phyloP scores from a whole-genome alignment of 73 alveolate species.

The Uronychia binucleata region DNA sequence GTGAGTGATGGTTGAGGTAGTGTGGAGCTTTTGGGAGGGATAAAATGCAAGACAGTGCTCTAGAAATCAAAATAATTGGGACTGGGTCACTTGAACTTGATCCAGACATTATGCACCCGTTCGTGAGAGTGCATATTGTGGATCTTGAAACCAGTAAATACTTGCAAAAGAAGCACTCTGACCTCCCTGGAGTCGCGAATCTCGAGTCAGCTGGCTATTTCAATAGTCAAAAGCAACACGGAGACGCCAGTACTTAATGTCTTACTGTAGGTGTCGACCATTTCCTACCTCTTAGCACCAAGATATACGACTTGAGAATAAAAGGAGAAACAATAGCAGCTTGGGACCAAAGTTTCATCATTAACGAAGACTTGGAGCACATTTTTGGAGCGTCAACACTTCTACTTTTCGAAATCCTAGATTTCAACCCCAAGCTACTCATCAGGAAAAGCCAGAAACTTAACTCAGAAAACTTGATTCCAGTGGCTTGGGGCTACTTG shows the following conservation, averaged over 20 bases:
- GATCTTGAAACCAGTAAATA: conserved; percentile 84
- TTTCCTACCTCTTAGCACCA: conserved; percentile 81
- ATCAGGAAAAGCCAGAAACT: conserved; percentile 57
- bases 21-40: background rate
- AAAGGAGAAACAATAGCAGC: conserved; percentile 91
- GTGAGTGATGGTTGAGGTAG: no score
- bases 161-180: conserved; percentile 63
- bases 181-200: conserved; percentile 33
- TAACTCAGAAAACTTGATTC: conserved; percentile 81
- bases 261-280: conserved; percentile 59
- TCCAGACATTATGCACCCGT: conserved; percentile 93
- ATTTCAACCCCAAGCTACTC: conserved; percentile 82
- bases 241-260: background rate
- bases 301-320: conserved; percentile 90
- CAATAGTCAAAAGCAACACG: conserved; percentile 6
- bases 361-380: conserved; percentile 81
- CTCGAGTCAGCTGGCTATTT: conserved; percentile 40
- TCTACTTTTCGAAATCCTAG: conserved; percentile 94
- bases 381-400: conserved; percentile 77
- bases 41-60: background rate
- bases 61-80: conserved; percentile 56
- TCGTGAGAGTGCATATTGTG: conserved; percentile 92
- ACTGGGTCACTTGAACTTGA: conserved; percentile 92
- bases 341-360: conserved; percentile 91
- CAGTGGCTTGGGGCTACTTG: conserved; percentile 98